phyloP scores from a whole-genome alignment of 345 rosid species.

The Eucalyptus viminalis region DNA sequence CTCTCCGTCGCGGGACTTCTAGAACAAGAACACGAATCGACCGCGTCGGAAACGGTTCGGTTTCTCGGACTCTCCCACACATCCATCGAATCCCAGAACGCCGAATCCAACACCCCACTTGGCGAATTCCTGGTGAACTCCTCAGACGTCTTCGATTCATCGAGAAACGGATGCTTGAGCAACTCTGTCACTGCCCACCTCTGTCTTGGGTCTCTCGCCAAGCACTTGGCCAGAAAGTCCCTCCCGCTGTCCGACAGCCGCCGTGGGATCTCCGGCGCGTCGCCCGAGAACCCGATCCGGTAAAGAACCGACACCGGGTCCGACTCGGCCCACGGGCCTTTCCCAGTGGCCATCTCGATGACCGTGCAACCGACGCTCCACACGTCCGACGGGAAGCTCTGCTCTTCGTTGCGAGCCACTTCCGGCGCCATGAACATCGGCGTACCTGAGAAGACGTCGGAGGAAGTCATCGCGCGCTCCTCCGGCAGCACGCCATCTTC shows the following conservation, averaged over 20 bases:
- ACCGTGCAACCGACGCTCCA: slow-evolving; percentile 84
- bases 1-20: slow-evolving; percentile 12
- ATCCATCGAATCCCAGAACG: slow-evolving; percentile 55
- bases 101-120: slow-evolving; percentile 58
- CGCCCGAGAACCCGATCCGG: slow-evolving; percentile 65
- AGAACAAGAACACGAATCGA: neutral
- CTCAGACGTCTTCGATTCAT: neutral
- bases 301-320: slow-evolving; percentile 51
- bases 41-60: neutral
- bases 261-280: slow-evolving; percentile 48
- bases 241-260: slow-evolving; percentile 47
- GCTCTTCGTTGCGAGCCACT: slow-evolving; percentile 80
- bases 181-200: slow-evolving; percentile 54
- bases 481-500: neutral
- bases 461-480: neutral
- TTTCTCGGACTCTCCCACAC: neutral
- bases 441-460: slow-evolving; percentile 49
- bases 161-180: slow-evolving; percentile 63
- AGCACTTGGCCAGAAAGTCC: slow-evolving; percentile 61
- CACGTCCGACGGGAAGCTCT: slow-evolving; percentile 70
- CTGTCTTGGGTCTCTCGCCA: slow-evolving; percentile 43
- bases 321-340: slow-evolving; percentile 56
- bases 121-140: slow-evolving; percentile 35
- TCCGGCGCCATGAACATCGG: slow-evolving; percentile 97
- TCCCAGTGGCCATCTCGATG: slow-evolving; percentile 77